Conservation (phyloP, 805 yeast species). For the Saturnispora bothae region DNA sequence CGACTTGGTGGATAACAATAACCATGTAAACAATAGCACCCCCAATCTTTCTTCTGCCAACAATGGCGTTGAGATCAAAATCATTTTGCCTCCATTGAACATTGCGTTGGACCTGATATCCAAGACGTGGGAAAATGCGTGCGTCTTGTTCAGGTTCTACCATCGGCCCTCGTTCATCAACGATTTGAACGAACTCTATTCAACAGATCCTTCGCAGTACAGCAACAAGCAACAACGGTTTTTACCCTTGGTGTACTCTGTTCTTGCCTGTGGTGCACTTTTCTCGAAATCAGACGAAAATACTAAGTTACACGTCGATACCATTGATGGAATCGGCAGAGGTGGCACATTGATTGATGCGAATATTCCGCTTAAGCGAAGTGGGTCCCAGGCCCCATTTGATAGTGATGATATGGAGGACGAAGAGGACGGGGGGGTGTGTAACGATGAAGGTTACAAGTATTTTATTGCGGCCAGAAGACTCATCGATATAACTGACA, state of each 20-base stretch:
- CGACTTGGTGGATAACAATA: conserved; percentile 13
- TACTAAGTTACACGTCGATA: conserved; percentile 14
- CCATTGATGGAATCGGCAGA: conserved; percentile 8
- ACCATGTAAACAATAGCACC: conserved; percentile 11
- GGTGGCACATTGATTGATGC: conserved; percentile 8
- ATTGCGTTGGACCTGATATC: conserved; percentile 61
- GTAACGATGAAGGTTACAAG: conserved; percentile 65
- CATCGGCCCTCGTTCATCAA: conserved; percentile 73
- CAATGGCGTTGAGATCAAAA: conserved; percentile 29
- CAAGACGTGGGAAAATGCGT: conserved; percentile 77
- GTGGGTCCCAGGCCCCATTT: conserved; percentile 23
- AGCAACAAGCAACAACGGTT: conserved; percentile 66
- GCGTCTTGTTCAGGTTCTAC: conserved; percentile 75
- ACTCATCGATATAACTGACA: conserved; percentile 73
- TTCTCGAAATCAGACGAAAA: conserved; percentile 46
- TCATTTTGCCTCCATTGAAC: conserved; percentile 66
- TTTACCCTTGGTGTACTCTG: conserved; percentile 71
- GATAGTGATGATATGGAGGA: not conserved
- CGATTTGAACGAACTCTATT: conserved; percentile 66
- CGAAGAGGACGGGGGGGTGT: conserved; percentile 13
- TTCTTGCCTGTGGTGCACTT: conserved; percentile 82
- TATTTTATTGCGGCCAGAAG: conserved; percentile 75
- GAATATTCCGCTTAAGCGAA: not conserved
- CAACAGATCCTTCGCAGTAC: conserved; percentile 61
- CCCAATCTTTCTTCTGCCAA: not conserved